Evolutionary conservation across 2,329 filamentous ascomycete genomes (phyloP).

Genomic region (Ceratocystis eucalypticola): DNA sequence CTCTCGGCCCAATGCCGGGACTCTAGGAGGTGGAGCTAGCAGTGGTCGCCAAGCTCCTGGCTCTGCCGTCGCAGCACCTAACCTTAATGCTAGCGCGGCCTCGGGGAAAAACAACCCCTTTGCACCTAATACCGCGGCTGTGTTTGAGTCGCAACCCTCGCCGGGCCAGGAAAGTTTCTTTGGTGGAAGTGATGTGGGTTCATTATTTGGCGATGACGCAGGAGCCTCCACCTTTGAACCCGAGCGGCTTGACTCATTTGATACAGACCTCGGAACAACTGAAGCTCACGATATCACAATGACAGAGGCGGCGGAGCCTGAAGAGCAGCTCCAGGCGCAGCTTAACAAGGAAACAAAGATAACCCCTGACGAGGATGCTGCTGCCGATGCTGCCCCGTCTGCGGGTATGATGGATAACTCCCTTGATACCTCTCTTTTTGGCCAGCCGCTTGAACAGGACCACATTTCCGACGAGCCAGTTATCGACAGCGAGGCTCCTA

Average conservation of each 20-base stretch:
- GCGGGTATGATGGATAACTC: constrained; percentile 5
- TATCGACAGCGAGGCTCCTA: constrained; percentile 21
- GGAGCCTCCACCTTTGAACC: constrained; percentile 32
- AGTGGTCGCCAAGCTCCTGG: constrained; percentile 22
- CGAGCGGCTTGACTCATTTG: constrained; percentile 44
- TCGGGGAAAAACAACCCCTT: constrained; percentile 12
- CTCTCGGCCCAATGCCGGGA: constrained; percentile 3
- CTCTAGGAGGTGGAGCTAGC: constrained; percentile 25
- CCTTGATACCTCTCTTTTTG: constrained; percentile 28
- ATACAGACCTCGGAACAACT: constrained; percentile 62
- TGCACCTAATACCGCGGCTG: constrained; percentile 18
- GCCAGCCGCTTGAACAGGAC: neutral
- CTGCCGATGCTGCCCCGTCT: neutral
- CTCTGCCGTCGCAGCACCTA: constrained; percentile 23
- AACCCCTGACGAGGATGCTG: neutral
- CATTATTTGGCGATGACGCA: constrained; percentile 69
- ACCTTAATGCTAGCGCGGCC: neutral
- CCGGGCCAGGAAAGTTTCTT: constrained; percentile 72
- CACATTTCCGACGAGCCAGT: constrained; percentile 22
- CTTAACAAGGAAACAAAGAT: neutral
- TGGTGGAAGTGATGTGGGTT: constrained; percentile 63
- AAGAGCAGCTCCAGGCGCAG: constrained; percentile 27
- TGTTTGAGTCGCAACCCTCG: constrained; percentile 41
- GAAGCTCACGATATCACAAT: constrained; percentile 30
- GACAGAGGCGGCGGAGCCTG: constrained; percentile 5